phyloP scores from a whole-genome alignment of 2,329 filamentous ascomycete genomes.

The Chaetomiaceae sp. region DNA sequence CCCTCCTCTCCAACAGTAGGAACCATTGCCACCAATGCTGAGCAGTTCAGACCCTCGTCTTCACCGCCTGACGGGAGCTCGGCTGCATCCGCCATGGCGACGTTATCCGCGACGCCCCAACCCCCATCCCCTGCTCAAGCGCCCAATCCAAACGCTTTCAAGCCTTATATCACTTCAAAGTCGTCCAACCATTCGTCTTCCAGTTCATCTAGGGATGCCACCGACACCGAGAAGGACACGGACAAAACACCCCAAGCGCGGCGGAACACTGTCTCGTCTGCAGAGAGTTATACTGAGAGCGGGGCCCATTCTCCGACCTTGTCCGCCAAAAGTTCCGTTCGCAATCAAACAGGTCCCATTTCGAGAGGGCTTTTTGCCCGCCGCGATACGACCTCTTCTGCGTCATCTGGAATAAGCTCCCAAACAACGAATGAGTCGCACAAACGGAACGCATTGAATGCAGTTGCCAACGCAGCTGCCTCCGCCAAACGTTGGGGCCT shows the following conservation, averaged over 20 bases:
- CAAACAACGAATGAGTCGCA: conserved; percentile 19
- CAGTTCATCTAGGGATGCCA: conserved; percentile 44
- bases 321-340: conserved; percentile 24
- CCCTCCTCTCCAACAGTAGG: conserved; percentile 62
- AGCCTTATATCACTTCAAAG: conserved; percentile 36
- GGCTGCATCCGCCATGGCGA: conserved; percentile 63
- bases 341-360: conserved; percentile 21
- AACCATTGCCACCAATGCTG: conserved; percentile 62
- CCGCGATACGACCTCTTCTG: conserved; percentile 20
- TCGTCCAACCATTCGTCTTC: conserved; percentile 45
- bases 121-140: conserved; percentile 49
- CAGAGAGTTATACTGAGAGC: conserved; percentile 31
- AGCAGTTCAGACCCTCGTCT: conserved; percentile 55
- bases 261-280: conserved; percentile 34
- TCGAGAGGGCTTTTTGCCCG: conserved; percentile 25
- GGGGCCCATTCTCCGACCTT: conserved; percentile 25
- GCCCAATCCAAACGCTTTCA: conserved; percentile 39
- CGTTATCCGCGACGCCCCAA: conserved; percentile 59
- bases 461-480: conserved; percentile 52
- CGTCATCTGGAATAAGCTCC: conserved; percentile 11
- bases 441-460: conserved; percentile 50
- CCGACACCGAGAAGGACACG: conserved; percentile 36
- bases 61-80: conserved; percentile 54
- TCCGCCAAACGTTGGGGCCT: conserved; percentile 57
- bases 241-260: conserved; percentile 38